phyloP scores from a whole-genome alignment of 371 early-diverging fungal genomes.

The Apophysomyces sp. region DNA sequence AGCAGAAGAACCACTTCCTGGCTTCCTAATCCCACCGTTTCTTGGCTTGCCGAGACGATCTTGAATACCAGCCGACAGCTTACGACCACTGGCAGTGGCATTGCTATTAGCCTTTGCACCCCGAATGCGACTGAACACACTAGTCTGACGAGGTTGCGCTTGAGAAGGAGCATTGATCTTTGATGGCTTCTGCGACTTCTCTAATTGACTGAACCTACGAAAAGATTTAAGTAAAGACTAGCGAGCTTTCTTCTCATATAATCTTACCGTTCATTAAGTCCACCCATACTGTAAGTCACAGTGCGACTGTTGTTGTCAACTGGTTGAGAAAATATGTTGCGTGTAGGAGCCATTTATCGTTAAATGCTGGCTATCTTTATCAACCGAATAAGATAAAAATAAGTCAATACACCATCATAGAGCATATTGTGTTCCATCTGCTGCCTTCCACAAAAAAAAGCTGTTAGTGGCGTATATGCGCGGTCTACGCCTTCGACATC shows the following conservation, averaged over 20 bases:
- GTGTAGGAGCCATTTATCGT: not conserved
- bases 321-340: not conserved
- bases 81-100: slow-evolving; percentile 7
- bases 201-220: slow-evolving; percentile 26
- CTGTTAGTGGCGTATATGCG: not conserved
- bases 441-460: not conserved
- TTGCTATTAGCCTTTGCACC: slow-evolving; percentile 13
- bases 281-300: slow-evolving; percentile 28
- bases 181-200: slow-evolving; percentile 5
- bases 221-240: slow-evolving; percentile 1
- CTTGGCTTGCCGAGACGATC: slow-evolving; percentile 32
- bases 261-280: slow-evolving; percentile 46
- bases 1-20: slow-evolving; percentile 7
- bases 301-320: slow-evolving; percentile 12
- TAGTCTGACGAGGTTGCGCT: not conserved
- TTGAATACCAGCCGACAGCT: slow-evolving; percentile 24
- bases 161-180: not conserved
- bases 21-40: slow-evolving; percentile 28
- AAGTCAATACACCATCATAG: not conserved
- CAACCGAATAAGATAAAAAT: not conserved
- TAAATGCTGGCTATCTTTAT: not conserved
- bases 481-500: not conserved
- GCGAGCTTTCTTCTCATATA: not conserved
- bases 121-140: slow-evolving; percentile 41
- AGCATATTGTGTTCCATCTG: not conserved